Conservation (phyloP, 1,284 basidiomycete genomes). For the Sporisorium graminicola region DNA sequence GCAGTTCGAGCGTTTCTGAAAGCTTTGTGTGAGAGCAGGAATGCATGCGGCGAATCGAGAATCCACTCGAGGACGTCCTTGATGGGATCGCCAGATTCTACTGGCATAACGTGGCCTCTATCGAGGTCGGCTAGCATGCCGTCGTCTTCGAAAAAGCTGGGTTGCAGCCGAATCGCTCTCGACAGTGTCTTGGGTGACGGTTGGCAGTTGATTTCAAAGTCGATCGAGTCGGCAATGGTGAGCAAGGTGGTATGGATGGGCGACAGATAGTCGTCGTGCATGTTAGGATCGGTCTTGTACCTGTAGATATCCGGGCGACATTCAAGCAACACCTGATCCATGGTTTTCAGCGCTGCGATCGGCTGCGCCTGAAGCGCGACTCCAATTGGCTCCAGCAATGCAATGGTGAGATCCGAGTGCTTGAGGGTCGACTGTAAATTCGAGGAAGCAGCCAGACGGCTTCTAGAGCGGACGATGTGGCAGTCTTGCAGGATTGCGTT, state of each 20-base stretch:
- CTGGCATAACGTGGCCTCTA: neutral
- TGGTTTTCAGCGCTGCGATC: conserved; percentile 23
- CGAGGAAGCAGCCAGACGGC: neutral
- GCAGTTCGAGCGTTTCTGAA: conserved; percentile 17
- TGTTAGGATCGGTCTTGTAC: conserved; percentile 4
- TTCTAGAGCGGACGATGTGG: neutral
- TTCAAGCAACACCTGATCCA: conserved; percentile 26
- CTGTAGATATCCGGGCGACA: conserved; percentile 31
- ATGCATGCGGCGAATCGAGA: conserved; percentile 32
- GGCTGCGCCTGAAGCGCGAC: conserved; percentile 31
- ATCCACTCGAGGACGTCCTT: conserved; percentile 25
- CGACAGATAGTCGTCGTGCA: conserved; percentile 7
- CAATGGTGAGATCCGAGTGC: conserved; percentile 9
- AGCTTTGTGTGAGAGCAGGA: conserved; percentile 26
- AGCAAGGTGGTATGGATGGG: conserved; percentile 20
- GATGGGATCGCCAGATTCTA: conserved; percentile 18
- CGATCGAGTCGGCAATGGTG: conserved; percentile 36
- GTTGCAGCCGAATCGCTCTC: conserved; percentile 1
- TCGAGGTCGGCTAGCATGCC: conserved; percentile 15
- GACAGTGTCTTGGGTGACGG: neutral
- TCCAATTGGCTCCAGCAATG: conserved; percentile 22
- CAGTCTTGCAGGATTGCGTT: conserved; percentile 38
- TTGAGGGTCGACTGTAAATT: neutral
- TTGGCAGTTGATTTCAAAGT: conserved; percentile 22
- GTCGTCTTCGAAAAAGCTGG: conserved; percentile 13